phyloP scores from a whole-genome alignment of 2,329 filamentous ascomycete genomes.

The Raffaelea deltoideospora region DNA sequence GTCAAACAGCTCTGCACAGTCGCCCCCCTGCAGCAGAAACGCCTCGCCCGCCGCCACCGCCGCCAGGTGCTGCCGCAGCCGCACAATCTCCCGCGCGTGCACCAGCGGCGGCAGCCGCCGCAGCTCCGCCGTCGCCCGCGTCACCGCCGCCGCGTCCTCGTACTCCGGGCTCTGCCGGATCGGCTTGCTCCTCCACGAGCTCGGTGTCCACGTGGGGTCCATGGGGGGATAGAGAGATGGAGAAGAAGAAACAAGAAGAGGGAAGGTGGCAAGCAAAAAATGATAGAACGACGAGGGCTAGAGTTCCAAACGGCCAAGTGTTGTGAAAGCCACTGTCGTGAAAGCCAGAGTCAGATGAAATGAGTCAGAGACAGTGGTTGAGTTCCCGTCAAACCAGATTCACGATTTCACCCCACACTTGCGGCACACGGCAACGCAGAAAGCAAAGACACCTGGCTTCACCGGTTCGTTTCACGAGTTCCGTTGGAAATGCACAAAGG shows the following conservation, averaged over 20 bases:
- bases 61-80: slow-evolving; percentile 60
- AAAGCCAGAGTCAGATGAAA: too few relatives aligned
- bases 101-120: slow-evolving; percentile 60
- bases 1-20: slow-evolving; percentile 94
- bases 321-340: too few relatives aligned
- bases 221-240: neutral
- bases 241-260: neutral
- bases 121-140: slow-evolving; percentile 48
- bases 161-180: slow-evolving; percentile 66
- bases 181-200: slow-evolving; percentile 62
- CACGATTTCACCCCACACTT: too few relatives aligned
- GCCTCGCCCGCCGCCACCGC: slow-evolving; percentile 84
- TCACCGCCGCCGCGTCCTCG: slow-evolving; percentile 43
- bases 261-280: too few relatives aligned
- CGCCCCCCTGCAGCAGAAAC: slow-evolving; percentile 88
- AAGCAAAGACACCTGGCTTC: too few relatives aligned
- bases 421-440: too few relatives aligned
- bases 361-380: too few relatives aligned
- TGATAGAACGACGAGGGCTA: too few relatives aligned
- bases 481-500: too few relatives aligned
- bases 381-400: too few relatives aligned
- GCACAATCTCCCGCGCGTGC: slow-evolving; percentile 64
- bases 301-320: too few relatives aligned
- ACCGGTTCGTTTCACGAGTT: too few relatives aligned
- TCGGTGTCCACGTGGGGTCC: slow-evolving; percentile 38